A percentile compares a stretch with the other conserved stretches of the same genome.
These are phyloP conservation scores for Talaromyces sp. DNA, from an alignment of 2,329 filamentous ascomycete species.

Conservation along the genomic window DNA sequence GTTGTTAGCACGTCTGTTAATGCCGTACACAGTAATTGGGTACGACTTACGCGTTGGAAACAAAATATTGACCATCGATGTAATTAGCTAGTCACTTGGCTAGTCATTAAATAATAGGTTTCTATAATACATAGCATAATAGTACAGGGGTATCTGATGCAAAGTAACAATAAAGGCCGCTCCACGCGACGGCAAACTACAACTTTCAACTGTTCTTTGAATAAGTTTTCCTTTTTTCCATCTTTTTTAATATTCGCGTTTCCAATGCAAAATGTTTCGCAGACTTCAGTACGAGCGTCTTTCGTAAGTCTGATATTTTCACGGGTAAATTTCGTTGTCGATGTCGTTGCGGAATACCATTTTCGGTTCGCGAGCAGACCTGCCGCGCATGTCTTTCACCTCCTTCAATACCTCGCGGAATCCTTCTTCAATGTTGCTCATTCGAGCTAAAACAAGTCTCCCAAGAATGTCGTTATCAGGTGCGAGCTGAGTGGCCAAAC, in stretches of 20 bases:
- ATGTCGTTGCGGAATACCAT: slow-evolving; percentile 25
- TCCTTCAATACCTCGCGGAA: slow-evolving; percentile 83
- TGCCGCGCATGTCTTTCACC: slow-evolving; percentile 56
- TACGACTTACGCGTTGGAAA: neutral
- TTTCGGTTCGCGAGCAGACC: slow-evolving; percentile 8
- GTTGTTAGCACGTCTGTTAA: neutral
- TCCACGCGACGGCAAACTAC: neutral
- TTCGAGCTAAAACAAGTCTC: slow-evolving; percentile 76
- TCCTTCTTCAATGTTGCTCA: slow-evolving; percentile 89
- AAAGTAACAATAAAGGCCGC: neutral
- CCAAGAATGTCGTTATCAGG: slow-evolving; percentile 69
- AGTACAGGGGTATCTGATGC: neutral
- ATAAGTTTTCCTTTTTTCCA: neutral
- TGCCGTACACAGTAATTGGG: no score
- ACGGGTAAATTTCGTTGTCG: neutral
- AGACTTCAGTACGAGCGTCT: neutral
- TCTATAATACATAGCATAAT: neutral
- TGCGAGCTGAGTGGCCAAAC: slow-evolving; percentile 77
- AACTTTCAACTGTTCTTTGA: neutral
- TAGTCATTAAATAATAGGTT: neutral
- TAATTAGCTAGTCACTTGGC: neutral
- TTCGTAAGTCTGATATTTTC: neutral
- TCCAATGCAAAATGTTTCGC: neutral
- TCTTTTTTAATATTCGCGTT: neutral
- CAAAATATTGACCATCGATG: neutral